Evolutionary conservation across 2,329 filamentous ascomycete species (phyloP).

Genomic region (Microdochium paspali): DNA sequence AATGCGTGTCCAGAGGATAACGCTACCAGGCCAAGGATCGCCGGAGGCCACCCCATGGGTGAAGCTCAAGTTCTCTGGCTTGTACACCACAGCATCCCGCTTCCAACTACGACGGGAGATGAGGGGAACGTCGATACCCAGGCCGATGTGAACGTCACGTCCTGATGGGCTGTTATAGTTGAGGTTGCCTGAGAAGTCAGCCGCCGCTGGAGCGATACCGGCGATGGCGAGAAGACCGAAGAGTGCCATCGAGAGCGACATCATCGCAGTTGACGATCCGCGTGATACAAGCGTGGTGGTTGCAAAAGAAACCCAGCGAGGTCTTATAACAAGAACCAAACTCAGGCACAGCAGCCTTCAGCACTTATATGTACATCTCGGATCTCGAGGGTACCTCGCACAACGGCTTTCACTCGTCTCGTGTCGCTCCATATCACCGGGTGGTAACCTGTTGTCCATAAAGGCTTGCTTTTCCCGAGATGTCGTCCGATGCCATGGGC

Average conservation of each 20-base stretch:
- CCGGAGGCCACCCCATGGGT: conserved; percentile 51
- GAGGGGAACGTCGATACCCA: conserved; percentile 56
- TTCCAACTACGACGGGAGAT: conserved; percentile 44
- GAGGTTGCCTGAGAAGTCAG: conserved; percentile 35
- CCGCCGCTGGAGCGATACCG: conserved; percentile 5
- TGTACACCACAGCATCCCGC: conserved; percentile 29
- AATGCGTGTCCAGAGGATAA: conserved; percentile 44
- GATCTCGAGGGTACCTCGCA: too few relatives aligned
- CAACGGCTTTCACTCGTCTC: too few relatives aligned
- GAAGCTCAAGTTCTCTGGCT: conserved; percentile 43
- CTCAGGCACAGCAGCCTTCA: too few relatives aligned
- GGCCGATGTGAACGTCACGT: conserved; percentile 39
- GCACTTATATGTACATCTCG: too few relatives aligned
- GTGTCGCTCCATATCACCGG: too few relatives aligned
- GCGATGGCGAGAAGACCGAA: conserved; percentile 4
- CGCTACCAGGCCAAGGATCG: conserved; percentile 43
- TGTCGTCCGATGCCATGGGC: too few relatives aligned
- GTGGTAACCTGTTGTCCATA: too few relatives aligned
- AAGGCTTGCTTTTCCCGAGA: too few relatives aligned
- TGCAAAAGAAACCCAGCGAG: too few relatives aligned
- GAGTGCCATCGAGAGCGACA: background rate
- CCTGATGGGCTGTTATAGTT: conserved; percentile 61
- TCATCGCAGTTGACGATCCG: background rate
- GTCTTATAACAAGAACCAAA: too few relatives aligned
- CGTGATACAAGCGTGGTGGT: too few relatives aligned